Percentiles rank a stretch among this genome's conserved stretches.
Conservation (phyloP, 306 rosid genomes). For the Argentina anserina region DNA sequence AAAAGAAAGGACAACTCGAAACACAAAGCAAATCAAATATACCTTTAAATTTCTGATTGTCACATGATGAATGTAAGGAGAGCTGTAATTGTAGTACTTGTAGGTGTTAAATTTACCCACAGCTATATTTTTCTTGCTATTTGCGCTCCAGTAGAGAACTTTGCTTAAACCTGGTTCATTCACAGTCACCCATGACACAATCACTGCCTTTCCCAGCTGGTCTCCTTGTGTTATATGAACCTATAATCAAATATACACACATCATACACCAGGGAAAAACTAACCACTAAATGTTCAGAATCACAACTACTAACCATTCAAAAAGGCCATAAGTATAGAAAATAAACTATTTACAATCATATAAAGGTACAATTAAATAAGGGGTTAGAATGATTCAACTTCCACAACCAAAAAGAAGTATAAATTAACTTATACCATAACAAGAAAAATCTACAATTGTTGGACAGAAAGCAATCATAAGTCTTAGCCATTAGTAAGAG, state of each 20-base stretch:
- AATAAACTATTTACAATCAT: background rate
- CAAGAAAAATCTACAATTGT: background rate
- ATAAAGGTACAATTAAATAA: background rate
- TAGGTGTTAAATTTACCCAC: conserved; percentile 37
- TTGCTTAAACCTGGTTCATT: conserved; percentile 47
- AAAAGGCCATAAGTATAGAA: background rate
- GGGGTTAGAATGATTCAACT: background rate
- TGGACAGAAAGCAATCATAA: background rate
- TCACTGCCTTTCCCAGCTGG: conserved; percentile 53
- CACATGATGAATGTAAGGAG: conserved; percentile 65
- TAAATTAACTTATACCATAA: background rate
- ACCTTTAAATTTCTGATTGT: conserved; percentile 35
- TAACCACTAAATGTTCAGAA: background rate
- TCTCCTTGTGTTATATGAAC: conserved; percentile 81
- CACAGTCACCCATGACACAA: conserved; percentile 60
- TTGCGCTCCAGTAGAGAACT: conserved; percentile 47
- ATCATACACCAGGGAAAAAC: background rate
- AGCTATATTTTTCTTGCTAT: conserved; percentile 29
- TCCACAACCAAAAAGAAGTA: background rate
- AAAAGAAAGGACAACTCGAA: background rate
- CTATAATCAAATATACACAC: conserved; percentile 29
- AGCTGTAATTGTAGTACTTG: conserved; percentile 47
- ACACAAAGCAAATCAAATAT: background rate
- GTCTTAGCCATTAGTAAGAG: background rate
- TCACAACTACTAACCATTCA: background rate